Percentiles rank a stretch among this genome's conserved stretches.
phyloP scores from a whole-genome alignment of 2,329 filamentous ascomycete species.

The Penicillium paneum region DNA sequence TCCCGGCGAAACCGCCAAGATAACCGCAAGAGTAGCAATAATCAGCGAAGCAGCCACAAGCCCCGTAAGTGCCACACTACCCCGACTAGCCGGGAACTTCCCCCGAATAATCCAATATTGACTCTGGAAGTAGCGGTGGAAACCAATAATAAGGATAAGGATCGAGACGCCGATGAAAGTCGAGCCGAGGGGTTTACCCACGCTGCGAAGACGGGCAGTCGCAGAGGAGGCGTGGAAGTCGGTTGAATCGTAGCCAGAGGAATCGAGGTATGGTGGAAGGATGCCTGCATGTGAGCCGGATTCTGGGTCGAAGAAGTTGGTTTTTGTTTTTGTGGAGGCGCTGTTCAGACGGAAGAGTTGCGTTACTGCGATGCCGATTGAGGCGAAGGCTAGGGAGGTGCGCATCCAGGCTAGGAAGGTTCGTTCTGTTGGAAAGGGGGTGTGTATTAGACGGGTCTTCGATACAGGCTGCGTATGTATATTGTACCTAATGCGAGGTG shows the following conservation, averaged over 20 bases:
- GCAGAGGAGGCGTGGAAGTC: conserved; percentile 18
- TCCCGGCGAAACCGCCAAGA: conserved; percentile 53
- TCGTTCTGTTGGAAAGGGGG: conserved; percentile 48
- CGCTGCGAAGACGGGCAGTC: conserved; percentile 43
- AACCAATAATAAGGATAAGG: conserved; percentile 59
- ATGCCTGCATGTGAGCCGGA: conserved; percentile 5
- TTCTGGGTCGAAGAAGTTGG: background rate
- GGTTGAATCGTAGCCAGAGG: conserved; percentile 14
- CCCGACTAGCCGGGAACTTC: conserved; percentile 63
- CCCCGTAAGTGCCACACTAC: conserved; percentile 59
- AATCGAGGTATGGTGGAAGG: conserved; percentile 19
- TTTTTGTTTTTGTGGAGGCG: conserved; percentile 32
- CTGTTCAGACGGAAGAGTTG: conserved; percentile 65
- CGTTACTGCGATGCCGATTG: conserved; percentile 64
- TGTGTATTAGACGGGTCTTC: conserved; percentile 4
- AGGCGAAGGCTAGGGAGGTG: conserved; percentile 63
- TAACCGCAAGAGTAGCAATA: conserved; percentile 57
- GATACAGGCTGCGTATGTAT: background rate
- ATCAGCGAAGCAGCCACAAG: conserved; percentile 56
- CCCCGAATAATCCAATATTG: conserved; percentile 66
- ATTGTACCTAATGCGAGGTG: conserved; percentile 60
- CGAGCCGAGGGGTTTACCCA: conserved; percentile 61
- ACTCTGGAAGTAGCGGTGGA: conserved; percentile 64
- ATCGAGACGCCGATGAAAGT: conserved; percentile 63
- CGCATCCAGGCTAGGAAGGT: conserved; percentile 68